phyloP scores from a whole-genome alignment of 139 green algal genomes.

The Chlorella sp. region DNA sequence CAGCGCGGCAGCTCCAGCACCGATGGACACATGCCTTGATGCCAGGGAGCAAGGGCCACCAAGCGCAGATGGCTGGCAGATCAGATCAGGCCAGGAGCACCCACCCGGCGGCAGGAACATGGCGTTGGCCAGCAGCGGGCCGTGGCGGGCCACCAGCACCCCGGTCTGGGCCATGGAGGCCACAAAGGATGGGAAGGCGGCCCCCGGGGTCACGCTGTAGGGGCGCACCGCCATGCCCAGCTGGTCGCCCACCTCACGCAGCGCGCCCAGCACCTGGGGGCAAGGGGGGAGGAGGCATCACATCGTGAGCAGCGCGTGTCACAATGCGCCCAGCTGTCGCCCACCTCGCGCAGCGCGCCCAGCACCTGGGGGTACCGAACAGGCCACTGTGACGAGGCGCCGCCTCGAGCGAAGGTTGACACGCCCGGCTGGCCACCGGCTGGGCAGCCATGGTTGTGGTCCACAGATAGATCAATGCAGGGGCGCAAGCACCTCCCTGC shows the following conservation, averaged over 20 bases:
- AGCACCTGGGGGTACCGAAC: slow-evolving; percentile 49
- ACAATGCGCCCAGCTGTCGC: slow-evolving; percentile 22
- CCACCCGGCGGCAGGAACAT: slow-evolving; percentile 67
- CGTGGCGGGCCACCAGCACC: slow-evolving; percentile 79
- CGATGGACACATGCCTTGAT: too few species aligned
- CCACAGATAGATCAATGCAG: too few species aligned
- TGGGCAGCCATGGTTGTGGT: too few species aligned
- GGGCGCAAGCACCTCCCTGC: too few species aligned
- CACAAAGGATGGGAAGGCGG: slow-evolving; percentile 73
- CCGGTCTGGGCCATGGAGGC: slow-evolving; percentile 60
- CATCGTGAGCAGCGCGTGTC: too few species aligned
- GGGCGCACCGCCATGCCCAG: slow-evolving; percentile 49
- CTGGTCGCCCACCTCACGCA: slow-evolving; percentile 49
- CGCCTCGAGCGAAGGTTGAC: too few species aligned
- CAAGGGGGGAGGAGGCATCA: background rate
- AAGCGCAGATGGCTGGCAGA: too few species aligned
- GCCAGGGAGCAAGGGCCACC: too few species aligned
- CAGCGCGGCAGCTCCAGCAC: too few species aligned
- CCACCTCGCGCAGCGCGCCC: slow-evolving; percentile 55
- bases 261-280: slow-evolving; percentile 47
- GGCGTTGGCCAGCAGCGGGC: slow-evolving; percentile 68
- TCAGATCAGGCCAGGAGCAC: too few species aligned
- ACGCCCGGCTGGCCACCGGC: too few species aligned
- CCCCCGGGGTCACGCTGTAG: slow-evolving; percentile 51
- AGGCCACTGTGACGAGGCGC: too few species aligned